Base-by-base conservation (phyloP, 768 basidiomycete species). In the Termitomyces sp. region DNA sequence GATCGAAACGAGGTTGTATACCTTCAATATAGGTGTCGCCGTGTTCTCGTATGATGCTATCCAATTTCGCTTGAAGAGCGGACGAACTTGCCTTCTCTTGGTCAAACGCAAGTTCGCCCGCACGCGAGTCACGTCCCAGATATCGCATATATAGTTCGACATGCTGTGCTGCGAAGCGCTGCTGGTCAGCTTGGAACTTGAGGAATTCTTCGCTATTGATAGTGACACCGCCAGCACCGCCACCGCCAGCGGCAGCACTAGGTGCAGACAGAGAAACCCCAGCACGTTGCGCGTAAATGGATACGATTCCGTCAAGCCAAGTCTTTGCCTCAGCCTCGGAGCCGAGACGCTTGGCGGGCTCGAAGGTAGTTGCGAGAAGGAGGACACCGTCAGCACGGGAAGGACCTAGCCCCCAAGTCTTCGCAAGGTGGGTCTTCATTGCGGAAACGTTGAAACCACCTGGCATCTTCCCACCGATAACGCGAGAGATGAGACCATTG, bases 191-290 rank as follows among this genome's bases (percentile, higher is more conserved):
- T 64, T 94, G 91, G 84, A 98, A 98, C 72, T 94, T 94, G 68
- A 94, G 73, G 81, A 99, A 98, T 66, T 96, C 94, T 71, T 98
- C 97, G 67, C 94, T 95, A 77, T 98, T 96, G 77, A 98, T 96
- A 35, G 87, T 86, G 0, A 90, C 85, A 15, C 92, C 94, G n/a
- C 85, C 86, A 27, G 72, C 83, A 5, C 76, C 82, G 39, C 81
- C 85, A 5, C 81, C 85, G 23, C 78, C 82, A 16, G 81, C 86
- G 36, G 76, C 81, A 18, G 82, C 76, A 45, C 84, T 81, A 13
- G 84, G 88, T 7, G 87, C 76, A 15, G 88, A 81, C 20, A 99
- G 77, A 0, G 88, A 85, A 59, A 99, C 88, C 18, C 96, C 95
- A 3, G 92, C 79, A 45, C 91, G 90, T 61, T 91, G 86, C 54